These are phyloP conservation scores for Casaregolazyma suthepensis DNA, from an alignment of 1,139 yeast genomes.

Conservation along the genomic window DNA sequence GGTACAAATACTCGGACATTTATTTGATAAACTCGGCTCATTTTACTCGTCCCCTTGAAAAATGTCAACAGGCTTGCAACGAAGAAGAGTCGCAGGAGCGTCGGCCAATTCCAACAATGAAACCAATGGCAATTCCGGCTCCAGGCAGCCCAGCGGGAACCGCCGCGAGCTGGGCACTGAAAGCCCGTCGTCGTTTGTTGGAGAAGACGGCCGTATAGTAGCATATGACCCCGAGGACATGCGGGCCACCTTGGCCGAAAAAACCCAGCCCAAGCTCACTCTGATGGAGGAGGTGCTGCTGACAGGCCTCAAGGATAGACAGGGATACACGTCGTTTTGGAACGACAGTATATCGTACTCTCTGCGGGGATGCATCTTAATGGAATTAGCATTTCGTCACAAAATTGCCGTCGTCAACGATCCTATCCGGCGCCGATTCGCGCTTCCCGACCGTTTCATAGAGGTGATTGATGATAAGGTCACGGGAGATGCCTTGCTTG, in stretches of 20 bases:
- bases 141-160: slow-evolving; percentile 12
- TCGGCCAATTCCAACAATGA: slow-evolving; percentile 9
- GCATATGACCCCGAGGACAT: slow-evolving; percentile 81
- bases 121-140: slow-evolving; percentile 7
- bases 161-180: not conserved
- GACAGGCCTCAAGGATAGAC: slow-evolving; percentile 90
- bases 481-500: slow-evolving; percentile 92
- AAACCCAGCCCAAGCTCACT: slow-evolving; percentile 64
- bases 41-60: not conserved
- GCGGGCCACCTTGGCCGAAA: slow-evolving; percentile 43
- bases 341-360: slow-evolving; percentile 96
- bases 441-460: slow-evolving; percentile 76
- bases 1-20: not conserved
- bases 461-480: slow-evolving; percentile 81
- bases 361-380: slow-evolving; percentile 84
- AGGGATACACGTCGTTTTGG: slow-evolving; percentile 95
- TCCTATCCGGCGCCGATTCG: slow-evolving; percentile 87
- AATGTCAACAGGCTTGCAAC: slow-evolving; percentile 36
- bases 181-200: not conserved
- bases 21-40: not conserved
- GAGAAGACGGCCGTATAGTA: slow-evolving; percentile 47
- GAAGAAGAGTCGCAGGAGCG: slow-evolving; percentile 40
- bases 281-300: slow-evolving; percentile 93
- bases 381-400: slow-evolving; percentile 88
- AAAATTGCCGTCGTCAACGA: slow-evolving; percentile 86